Evolutionary conservation across 306 rosid genomes (phyloP).

Genomic region (Vigna trinervia): DNA sequence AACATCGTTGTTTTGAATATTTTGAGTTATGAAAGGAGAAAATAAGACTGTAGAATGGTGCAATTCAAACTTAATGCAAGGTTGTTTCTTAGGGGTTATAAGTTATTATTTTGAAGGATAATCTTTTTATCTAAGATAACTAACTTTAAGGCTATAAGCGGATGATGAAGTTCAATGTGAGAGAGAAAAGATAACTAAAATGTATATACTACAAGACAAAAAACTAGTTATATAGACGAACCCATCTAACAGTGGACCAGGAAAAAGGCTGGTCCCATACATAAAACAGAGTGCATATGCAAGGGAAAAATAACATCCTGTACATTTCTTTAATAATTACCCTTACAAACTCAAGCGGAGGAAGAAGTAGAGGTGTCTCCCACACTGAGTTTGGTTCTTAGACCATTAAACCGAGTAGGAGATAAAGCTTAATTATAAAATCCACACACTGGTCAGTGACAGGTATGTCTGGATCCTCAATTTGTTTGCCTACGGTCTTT

Average conservation of each 20-base stretch:
- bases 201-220: not conserved
- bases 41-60: slow-evolving; percentile 28
- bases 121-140: not conserved
- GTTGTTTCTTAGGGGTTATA: slow-evolving; percentile 11
- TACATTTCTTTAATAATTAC: too few relatives aligned
- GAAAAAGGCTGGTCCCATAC: not conserved
- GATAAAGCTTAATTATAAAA: too few relatives aligned
- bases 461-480: too few relatives aligned
- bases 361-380: too few relatives aligned
- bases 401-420: too few relatives aligned
- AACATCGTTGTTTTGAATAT: slow-evolving; percentile 34
- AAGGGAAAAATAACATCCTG: not conserved
- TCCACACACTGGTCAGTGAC: too few relatives aligned
- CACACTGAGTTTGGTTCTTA: too few relatives aligned
- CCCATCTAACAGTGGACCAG: not conserved
- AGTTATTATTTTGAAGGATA: not conserved
- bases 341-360: too few relatives aligned
- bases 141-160: not conserved
- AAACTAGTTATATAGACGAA: not conserved
- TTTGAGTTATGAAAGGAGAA: slow-evolving; percentile 23
- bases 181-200: not conserved
- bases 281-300: not conserved
- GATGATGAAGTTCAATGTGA: not conserved
- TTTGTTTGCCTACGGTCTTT: too few relatives aligned
- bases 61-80: slow-evolving; percentile 14